These are phyloP conservation scores for Aulographum hederae DNA, from an alignment of 2,329 filamentous ascomycete genomes.

Conservation along the genomic window DNA sequence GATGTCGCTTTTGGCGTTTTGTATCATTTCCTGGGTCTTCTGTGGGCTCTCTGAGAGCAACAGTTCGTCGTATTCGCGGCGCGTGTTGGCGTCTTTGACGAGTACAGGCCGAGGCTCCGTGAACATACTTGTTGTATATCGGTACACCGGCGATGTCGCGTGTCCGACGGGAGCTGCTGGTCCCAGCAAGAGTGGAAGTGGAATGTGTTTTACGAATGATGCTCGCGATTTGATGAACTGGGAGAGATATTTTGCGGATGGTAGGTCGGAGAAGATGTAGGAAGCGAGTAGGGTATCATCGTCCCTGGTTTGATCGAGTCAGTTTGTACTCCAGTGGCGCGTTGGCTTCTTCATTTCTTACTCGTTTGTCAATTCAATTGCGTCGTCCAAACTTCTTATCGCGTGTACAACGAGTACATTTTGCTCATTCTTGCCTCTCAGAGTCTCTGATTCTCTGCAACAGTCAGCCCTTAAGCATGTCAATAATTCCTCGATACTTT, in stretches of 20 bases:
- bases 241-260: conserved; percentile 38
- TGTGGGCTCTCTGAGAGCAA: too few species aligned
- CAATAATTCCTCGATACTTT: conserved; percentile 8
- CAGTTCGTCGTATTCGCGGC: too few species aligned
- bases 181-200: conserved; percentile 35
- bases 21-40: too few species aligned
- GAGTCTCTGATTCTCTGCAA: conserved; percentile 11
- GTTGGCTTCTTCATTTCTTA: conserved; percentile 7
- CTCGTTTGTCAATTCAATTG: conserved; percentile 27
- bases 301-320: neutral
- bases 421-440: conserved; percentile 22
- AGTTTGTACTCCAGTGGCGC: neutral
- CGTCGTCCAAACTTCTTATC: conserved; percentile 34
- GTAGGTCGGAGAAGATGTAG: conserved; percentile 33
- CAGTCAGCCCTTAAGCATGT: conserved; percentile 11
- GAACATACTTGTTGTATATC: too few species aligned
- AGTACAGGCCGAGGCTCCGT: too few species aligned
- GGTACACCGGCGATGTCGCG: too few species aligned
- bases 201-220: conserved; percentile 39
- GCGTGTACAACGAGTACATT: conserved; percentile 27
- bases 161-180: too few species aligned
- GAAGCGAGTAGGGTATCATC: conserved; percentile 21
- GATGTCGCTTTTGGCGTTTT: too few species aligned
- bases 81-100: too few species aligned
- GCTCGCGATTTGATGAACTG: conserved; percentile 34